Evolutionary conservation across 1,284 basidiomycete species (phyloP).

Genomic region (Inonotus hispidus): DNA sequence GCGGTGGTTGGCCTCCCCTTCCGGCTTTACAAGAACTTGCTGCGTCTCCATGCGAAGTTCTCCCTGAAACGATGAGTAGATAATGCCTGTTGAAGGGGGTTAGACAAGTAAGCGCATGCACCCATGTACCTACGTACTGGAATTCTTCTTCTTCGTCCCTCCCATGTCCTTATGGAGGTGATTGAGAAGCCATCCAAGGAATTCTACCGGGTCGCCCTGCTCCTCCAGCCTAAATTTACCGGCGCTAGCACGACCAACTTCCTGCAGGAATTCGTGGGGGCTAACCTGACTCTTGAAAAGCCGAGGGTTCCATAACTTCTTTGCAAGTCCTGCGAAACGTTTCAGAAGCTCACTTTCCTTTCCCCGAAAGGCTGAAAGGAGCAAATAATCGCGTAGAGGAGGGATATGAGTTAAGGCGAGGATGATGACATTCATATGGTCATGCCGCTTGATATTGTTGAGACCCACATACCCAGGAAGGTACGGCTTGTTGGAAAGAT

Average conservation of each 20-base stretch:
- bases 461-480: slow-evolving; percentile 93
- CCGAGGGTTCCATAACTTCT: slow-evolving; percentile 94
- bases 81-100: slow-evolving; percentile 55
- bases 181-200: slow-evolving; percentile 94
- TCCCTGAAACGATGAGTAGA: slow-evolving; percentile 93
- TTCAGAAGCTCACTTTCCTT: slow-evolving; percentile 85
- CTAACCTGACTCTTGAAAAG: slow-evolving; percentile 98
- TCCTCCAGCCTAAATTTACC: slow-evolving; percentile 91
- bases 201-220: slow-evolving; percentile 95
- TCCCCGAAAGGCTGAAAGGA: slow-evolving; percentile 66
- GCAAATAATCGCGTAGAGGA: slow-evolving; percentile 83
- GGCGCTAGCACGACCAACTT: slow-evolving; percentile 82
- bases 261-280: slow-evolving; percentile 97
- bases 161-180: slow-evolving; percentile 89
- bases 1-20: slow-evolving; percentile 63
- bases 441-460: slow-evolving; percentile 96
- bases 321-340: slow-evolving; percentile 80
- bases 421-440: slow-evolving; percentile 96
- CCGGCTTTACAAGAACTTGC: slow-evolving; percentile 82
- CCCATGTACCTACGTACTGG: slow-evolving; percentile 52
- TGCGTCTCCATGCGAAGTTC: slow-evolving; percentile 92
- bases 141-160: slow-evolving; percentile 80
- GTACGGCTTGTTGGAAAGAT: slow-evolving; percentile 78
- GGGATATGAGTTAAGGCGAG: slow-evolving; percentile 90
- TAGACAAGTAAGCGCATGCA: neutral